Evolutionary conservation across 1,284 basidiomycete species (phyloP), one percentile per base, ranked within the genome.

Genomic region (Pseudozyma hubeiensis): DNA sequence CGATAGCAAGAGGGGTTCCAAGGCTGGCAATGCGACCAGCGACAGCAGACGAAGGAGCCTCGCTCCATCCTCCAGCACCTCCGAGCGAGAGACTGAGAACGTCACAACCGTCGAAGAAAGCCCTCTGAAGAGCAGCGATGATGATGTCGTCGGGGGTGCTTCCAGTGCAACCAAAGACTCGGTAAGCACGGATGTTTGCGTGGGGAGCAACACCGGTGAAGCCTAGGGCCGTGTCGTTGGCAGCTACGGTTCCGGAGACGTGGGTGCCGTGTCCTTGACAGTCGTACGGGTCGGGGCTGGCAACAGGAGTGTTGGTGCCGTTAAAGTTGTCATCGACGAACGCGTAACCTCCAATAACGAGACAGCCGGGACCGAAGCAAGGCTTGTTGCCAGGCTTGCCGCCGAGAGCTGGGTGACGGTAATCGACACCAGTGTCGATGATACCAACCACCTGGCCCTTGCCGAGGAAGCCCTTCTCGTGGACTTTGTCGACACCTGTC

Each of bases 11-110:
- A 10, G 70, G 72, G 31, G 68, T 76, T 37, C 71, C 71, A n/a
- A 74, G 77, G 29, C 30, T 43, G 34, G 52, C 56, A 44, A 77
- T 77, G 14, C 62, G 61, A 10, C 53, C 58, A 14, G 66, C 72
- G 30, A 79, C 71, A 37, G 65, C 60, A 33, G 75, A 58, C 17
- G 60, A 62, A 11, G 75, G 50, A 30, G 65, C 57, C 39, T 71
- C 58, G 51, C 53, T 53, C 67, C 67, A 77, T 4, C 78, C 78
- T 52, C 68, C 63, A 14, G 72, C 57, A 19, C 88, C 88, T 39
- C 90, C 90, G 16, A 91, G 83, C 13, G 89, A 90, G 58, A 91
- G 85, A 5, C 89, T 89, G 64, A 91, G 84, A 55, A 91, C 87
- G 78, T 91, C 88, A 49, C 69, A 71, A 37, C 80, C 80, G 52